Conservation (phyloP, 2,329 filamentous ascomycete genomes). For the Didymella keratinophila region DNA sequence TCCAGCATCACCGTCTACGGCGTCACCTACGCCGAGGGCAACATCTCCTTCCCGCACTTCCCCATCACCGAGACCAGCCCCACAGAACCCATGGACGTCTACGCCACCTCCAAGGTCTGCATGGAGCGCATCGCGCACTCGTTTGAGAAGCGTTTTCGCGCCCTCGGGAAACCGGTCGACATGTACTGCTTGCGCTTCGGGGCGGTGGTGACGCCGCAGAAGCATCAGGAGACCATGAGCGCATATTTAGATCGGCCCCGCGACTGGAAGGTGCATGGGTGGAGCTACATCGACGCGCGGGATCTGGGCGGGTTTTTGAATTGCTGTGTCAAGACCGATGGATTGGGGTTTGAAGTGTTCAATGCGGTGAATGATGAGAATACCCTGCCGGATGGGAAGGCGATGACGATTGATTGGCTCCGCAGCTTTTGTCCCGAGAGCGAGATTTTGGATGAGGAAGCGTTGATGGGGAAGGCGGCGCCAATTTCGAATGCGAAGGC, state of each 20-base stretch:
- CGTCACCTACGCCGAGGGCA: conserved; percentile 64
- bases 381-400: conserved; percentile 52
- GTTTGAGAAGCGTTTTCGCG: conserved; percentile 61
- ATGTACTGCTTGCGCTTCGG: conserved; percentile 68
- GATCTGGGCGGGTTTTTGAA: conserved; percentile 68
- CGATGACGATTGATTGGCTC: conserved; percentile 58
- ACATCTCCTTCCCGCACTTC: conserved; percentile 63
- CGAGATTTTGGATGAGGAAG: conserved; percentile 62
- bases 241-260: conserved; percentile 58
- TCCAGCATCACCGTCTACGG: conserved; percentile 67
- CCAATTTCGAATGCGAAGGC: conserved; percentile 68
- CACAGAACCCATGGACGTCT: conserved; percentile 65
- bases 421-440: conserved; percentile 57
- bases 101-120: conserved; percentile 66
- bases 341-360: conserved; percentile 68
- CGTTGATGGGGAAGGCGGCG: conserved; percentile 57
- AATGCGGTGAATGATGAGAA: conserved; percentile 70
- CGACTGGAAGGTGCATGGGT: conserved; percentile 63
- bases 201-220: conserved; percentile 65
- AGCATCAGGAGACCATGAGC: conserved; percentile 61
- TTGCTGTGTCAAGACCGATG: conserved; percentile 60
- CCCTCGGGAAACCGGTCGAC: conserved; percentile 50
- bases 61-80: conserved; percentile 67
- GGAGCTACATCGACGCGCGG: conserved; percentile 67
- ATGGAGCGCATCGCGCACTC: conserved; percentile 63